A percentile compares a stretch with the other conserved stretches of the same genome.
phyloP scores from a whole-genome alignment of 192 early-diverging fungal species.

The Cladochytrium replicatum region DNA sequence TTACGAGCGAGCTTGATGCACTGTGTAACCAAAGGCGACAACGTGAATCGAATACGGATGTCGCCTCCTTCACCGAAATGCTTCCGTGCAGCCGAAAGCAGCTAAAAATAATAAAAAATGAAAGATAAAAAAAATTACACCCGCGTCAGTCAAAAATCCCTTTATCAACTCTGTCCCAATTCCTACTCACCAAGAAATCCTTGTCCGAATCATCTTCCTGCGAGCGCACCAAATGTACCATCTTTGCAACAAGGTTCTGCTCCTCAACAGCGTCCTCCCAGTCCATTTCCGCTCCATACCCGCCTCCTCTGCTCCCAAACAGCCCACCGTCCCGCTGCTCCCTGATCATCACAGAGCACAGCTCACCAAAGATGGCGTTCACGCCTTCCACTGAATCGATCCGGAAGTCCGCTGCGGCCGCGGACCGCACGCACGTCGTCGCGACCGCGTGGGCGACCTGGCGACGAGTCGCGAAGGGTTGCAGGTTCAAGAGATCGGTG shows the following conservation, averaged over 20 bases:
- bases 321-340: constrained; percentile 72
- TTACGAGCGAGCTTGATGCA: constrained; percentile 54
- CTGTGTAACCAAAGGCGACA: constrained; percentile 73
- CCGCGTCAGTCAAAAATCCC: constrained; percentile 9
- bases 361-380: constrained; percentile 64
- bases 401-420: constrained; percentile 17
- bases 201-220: constrained; percentile 53
- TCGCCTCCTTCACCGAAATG: constrained; percentile 83
- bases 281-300: constrained; percentile 47
- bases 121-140: background rate
- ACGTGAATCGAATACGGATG: constrained; percentile 82
- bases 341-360: constrained; percentile 69
- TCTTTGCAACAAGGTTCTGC: constrained; percentile 72
- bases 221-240: constrained; percentile 36
- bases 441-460: constrained; percentile 67
- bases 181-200: constrained; percentile 67
- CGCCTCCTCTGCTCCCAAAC: constrained; percentile 29
- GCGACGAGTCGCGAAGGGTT: constrained; percentile 72
- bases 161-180: background rate
- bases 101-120: no score
- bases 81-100: constrained; percentile 72
- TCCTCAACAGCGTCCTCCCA: constrained; percentile 88
- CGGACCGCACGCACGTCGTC: constrained; percentile 5
- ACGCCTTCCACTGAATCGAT: constrained; percentile 65
- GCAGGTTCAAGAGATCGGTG: constrained; percentile 67